phyloP scores from a whole-genome alignment of 345 rosid genomes.

The Viola odorata region DNA sequence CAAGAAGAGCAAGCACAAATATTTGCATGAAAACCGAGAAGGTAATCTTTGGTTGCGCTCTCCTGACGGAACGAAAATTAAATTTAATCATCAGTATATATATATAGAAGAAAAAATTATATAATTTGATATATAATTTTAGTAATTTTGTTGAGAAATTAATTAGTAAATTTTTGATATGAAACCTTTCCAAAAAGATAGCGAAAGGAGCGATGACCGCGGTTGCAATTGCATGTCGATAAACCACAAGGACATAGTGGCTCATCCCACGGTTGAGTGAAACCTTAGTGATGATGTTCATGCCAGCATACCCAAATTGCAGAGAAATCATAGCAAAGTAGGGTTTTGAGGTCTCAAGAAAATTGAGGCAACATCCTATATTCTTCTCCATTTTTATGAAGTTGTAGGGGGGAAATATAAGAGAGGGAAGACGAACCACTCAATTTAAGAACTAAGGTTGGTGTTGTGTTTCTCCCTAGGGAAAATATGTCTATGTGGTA shows the following conservation, averaged over 20 bases:
- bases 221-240: slow-evolving; percentile 69
- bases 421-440: no score
- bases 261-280: slow-evolving; percentile 77
- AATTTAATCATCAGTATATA: neutral
- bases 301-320: slow-evolving; percentile 92
- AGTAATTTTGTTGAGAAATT: neutral
- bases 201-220: slow-evolving; percentile 68
- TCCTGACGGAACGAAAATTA: slow-evolving; percentile 35
- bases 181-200: slow-evolving; percentile 54
- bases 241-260: slow-evolving; percentile 69
- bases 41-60: slow-evolving; percentile 67
- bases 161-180: neutral
- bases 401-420: no score
- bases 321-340: slow-evolving; percentile 74
- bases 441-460: no score
- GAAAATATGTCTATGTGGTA: no score
- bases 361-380: no score
- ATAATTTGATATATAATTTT: neutral
- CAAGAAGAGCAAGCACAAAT: slow-evolving; percentile 80
- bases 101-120: neutral
- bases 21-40: slow-evolving; percentile 72
- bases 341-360: no score
- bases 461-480: no score
- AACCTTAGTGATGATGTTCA: slow-evolving; percentile 77
- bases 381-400: no score